Conservation (phyloP, 192 early-diverging fungal species). For the Gigaspora rosea region DNA sequence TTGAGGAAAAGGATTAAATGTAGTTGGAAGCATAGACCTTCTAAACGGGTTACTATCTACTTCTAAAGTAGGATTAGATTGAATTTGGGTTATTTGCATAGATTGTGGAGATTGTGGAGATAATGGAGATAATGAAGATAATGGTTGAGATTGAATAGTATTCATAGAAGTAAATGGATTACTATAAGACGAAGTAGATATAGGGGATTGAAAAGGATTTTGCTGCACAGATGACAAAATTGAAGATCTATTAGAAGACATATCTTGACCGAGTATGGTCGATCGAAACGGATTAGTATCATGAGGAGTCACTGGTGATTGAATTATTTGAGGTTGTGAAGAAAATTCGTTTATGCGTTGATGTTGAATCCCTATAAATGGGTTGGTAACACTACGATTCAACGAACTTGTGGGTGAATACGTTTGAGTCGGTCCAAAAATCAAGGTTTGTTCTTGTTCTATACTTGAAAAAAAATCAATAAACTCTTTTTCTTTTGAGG, state of each 20-base stretch:
- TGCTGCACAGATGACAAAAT: not conserved
- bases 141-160: not conserved
- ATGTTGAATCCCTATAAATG: conserved; percentile 37
- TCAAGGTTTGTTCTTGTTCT: conserved; percentile 44
- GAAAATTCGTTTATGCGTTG: conserved; percentile 37
- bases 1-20: not conserved
- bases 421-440: conserved; percentile 36
- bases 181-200: not conserved
- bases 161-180: conserved; percentile 11
- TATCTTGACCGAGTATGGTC: not conserved
- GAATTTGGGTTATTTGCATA: not conserved
- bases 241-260: not conserved
- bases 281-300: conserved; percentile 45
- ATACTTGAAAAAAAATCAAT: conserved; percentile 50
- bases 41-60: conserved; percentile 34
- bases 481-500: conserved; percentile 39
- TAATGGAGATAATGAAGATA: not conserved
- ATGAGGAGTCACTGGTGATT: conserved; percentile 35
- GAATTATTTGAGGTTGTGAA: conserved; percentile 32
- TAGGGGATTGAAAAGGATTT: not conserved
- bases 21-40: not conserved
- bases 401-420: not conserved
- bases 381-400: conserved; percentile 29
- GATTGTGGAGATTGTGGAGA: not conserved
- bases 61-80: not conserved